Base-by-base conservation (phyloP, 805 yeast genomes). In the Cyberlindnera maclurae region DNA sequence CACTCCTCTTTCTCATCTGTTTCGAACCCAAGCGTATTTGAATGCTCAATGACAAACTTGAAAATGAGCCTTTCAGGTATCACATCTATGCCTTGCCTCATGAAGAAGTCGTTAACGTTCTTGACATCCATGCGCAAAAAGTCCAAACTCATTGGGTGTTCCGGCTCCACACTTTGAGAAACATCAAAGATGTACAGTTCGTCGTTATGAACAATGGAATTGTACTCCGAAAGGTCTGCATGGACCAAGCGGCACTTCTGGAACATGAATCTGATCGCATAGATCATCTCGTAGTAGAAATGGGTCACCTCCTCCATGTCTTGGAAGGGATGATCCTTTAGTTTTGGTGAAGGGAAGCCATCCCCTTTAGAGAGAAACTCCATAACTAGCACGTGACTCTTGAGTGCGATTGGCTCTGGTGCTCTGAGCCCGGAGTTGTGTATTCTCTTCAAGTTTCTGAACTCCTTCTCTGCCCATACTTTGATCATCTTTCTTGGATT, bases 401-500 rank as follows among this genome's bases (percentile, higher is more conserved):
- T 80, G 40, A 93, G 70, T 49, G 86, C 95, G 12, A 87, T 62
- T 1, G 99, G 98, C 56, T 85, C 83, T 0, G 99, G 98, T 29
- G 87, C 82, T n/a, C 95, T 93, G 27, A 93, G 82, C 0, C 95
- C 95, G 40, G 79, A 72, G 33, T 71, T 57, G 58, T 82, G 66
- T 15, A 93, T 68, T 55, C 99, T 73, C 59, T 86, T 90, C 60
- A 93, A 69, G 57, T 93, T 93, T 40, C 99, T 66, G 49, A 89
- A 90, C 63, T 93, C 99, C 57, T 93, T 93, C 59, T 93, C 98
- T 0, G 98, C 97, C 99, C 99, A 93, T 17, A 89, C 73, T 59
- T 86, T 87, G 45, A 93, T 96, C 97, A 93, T 90, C 57, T 90
- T 90, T 55, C 98, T 72, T 9, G 97, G 97, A 55, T 93, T 93